phyloP scores from a whole-genome alignment of 2,329 filamentous ascomycete genomes.

The Pseudogymnoascus sp. region DNA sequence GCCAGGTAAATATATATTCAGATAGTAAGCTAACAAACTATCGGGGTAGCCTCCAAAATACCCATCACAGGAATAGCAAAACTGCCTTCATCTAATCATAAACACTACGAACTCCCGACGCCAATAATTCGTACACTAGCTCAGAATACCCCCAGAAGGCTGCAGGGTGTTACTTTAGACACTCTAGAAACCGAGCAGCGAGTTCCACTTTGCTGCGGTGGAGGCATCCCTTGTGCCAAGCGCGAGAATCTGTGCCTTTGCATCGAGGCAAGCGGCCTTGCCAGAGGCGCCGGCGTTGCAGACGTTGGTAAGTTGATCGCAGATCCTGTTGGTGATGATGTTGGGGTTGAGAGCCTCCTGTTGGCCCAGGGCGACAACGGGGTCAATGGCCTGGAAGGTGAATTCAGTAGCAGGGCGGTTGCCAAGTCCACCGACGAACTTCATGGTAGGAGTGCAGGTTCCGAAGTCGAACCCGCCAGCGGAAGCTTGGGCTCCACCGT shows the following conservation, averaged over 20 bases:
- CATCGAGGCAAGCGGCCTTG: slow-evolving; percentile 43
- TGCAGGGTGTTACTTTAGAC: not conserved
- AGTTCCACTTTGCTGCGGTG: slow-evolving; percentile 40
- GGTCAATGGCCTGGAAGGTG: slow-evolving; percentile 62
- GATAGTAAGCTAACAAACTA: not conserved
- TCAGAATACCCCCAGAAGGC: not conserved
- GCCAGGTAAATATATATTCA: not conserved
- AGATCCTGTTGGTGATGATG: slow-evolving; percentile 68
- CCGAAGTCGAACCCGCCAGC: slow-evolving; percentile 41
- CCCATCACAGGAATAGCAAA: not conserved
- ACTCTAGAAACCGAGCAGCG: slow-evolving; percentile 31
- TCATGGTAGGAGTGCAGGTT: slow-evolving; percentile 43
- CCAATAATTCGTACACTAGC: not conserved
- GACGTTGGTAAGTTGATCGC: slow-evolving; percentile 61
- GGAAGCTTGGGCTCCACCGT: slow-evolving; percentile 8
- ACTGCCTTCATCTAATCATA: not conserved
- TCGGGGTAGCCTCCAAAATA: not conserved
- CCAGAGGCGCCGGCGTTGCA: slow-evolving; percentile 57
- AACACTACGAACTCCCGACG: slow-evolving; percentile 4
- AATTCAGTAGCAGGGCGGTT: slow-evolving; percentile 49
- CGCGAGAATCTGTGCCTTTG: slow-evolving; percentile 45
- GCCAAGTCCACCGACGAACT: slow-evolving; percentile 48
- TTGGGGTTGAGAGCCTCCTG: slow-evolving; percentile 63
- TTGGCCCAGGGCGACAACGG: slow-evolving; percentile 53
- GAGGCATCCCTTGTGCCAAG: slow-evolving; percentile 41